A percentile compares a stretch with the other conserved stretches of the same genome.
Evolutionary conservation across 176 grass and related monocot species (phyloP).

Genomic region (Microstegium vimineum): DNA sequence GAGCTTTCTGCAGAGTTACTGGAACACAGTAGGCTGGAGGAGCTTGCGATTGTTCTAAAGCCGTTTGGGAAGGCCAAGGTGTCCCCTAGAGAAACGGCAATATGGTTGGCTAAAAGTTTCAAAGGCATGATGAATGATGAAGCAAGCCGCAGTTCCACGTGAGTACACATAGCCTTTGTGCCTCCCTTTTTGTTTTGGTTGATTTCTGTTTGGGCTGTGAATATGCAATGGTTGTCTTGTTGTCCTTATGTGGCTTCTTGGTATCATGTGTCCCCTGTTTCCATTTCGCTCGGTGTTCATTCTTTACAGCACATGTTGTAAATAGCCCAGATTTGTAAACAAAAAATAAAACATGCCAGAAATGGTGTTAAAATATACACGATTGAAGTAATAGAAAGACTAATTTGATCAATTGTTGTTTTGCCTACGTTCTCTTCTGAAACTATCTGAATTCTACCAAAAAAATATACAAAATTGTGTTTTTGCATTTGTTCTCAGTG

Average conservation of each 20-base stretch:
- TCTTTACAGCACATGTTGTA: constrained; percentile 50
- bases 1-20: constrained; percentile 90
- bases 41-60: constrained; percentile 83
- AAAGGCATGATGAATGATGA: constrained; percentile 99
- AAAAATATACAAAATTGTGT: background rate
- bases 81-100: constrained; percentile 91
- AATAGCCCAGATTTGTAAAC: constrained; percentile 44
- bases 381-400: constrained; percentile 5
- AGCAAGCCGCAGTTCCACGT: constrained; percentile 46
- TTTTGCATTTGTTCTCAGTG: background rate
- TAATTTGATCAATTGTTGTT: background rate
- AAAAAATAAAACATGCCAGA: constrained; percentile 40
- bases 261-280: constrained; percentile 21
- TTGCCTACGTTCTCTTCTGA: background rate
- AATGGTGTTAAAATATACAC: constrained; percentile 20
- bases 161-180: constrained; percentile 7
- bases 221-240: constrained; percentile 25
- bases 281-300: constrained; percentile 21
- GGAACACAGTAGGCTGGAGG: constrained; percentile 75
- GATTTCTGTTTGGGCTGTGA: constrained; percentile 13
- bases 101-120: constrained; percentile 98
- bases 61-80: constrained; percentile 99
- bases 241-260: constrained; percentile 17
- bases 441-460: background rate
- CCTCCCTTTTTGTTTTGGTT: background rate